phyloP scores from a whole-genome alignment of 1,284 basidiomycete genomes.

The Irpex sp. region DNA sequence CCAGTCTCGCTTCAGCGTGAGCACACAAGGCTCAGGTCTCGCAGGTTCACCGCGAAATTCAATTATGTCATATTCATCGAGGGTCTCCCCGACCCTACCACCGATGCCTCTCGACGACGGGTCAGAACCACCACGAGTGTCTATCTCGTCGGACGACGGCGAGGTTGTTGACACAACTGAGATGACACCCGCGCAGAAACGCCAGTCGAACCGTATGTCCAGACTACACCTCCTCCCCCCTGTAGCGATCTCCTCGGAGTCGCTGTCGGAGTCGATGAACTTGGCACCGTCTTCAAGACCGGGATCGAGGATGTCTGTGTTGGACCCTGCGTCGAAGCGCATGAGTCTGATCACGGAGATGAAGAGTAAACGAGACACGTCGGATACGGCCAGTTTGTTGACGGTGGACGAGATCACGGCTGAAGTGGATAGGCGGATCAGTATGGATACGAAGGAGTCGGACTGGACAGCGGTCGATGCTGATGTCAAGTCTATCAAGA shows the following conservation, averaged over 20 bases:
- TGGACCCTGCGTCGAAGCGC: slow-evolving; percentile 52
- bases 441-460: slow-evolving; percentile 39
- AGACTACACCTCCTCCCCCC: slow-evolving; percentile 72
- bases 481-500: slow-evolving; percentile 35
- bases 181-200: slow-evolving; percentile 25
- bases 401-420: slow-evolving; percentile 98
- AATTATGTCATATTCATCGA: slow-evolving; percentile 28
- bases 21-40: slow-evolving; percentile 56
- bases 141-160: slow-evolving; percentile 69
- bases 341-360: slow-evolving; percentile 79
- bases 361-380: slow-evolving; percentile 75
- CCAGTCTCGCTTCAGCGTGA: slow-evolving; percentile 63
- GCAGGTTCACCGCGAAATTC: slow-evolving; percentile 45
- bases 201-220: slow-evolving; percentile 22
- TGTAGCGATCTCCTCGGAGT: slow-evolving; percentile 75
- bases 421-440: slow-evolving; percentile 81
- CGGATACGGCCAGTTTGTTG: slow-evolving; percentile 88
- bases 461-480: slow-evolving; percentile 66
- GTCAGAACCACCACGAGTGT: slow-evolving; percentile 57
- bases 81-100: slow-evolving; percentile 5
- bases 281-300: slow-evolving; percentile 39
- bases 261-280: slow-evolving; percentile 75
- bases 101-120: slow-evolving; percentile 20
- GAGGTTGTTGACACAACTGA: slow-evolving; percentile 53
- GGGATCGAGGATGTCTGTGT: slow-evolving; percentile 38